These are phyloP conservation scores for Paraphaeosphaeria sporulosa DNA, from an alignment of 2,329 filamentous ascomycete species.

Conservation along the genomic window DNA sequence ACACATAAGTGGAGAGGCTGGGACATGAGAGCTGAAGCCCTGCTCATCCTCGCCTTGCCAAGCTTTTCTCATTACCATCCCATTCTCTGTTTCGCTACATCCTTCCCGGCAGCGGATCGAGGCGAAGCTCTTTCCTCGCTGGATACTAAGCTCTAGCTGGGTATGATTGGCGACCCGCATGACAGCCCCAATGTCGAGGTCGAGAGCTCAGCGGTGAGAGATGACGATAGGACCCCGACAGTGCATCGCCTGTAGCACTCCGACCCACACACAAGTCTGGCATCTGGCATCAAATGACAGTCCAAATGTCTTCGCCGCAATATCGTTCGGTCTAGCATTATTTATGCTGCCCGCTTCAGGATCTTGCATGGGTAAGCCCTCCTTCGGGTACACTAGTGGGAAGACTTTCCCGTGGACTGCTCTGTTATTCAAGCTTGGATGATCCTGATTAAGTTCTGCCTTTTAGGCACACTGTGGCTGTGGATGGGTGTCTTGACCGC, in stretches of 20 bases:
- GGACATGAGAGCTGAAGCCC: conserved; percentile 10
- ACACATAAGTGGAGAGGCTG: conserved; percentile 19
- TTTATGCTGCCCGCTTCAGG: conserved; percentile 10
- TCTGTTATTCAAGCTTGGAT: neutral
- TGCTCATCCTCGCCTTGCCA: conserved; percentile 1
- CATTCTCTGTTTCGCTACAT: neutral
- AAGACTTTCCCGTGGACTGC: neutral
- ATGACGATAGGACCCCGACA: conserved; percentile 3
- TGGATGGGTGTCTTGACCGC: conserved; percentile 13
- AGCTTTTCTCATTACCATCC: neutral
- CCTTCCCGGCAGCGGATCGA: neutral
- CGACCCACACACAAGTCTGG: conserved; percentile 16
- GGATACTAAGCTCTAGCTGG: neutral
- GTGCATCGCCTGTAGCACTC: conserved; percentile 13
- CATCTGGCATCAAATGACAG: conserved; percentile 16
- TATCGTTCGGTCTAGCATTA: conserved; percentile 11
- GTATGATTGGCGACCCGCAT: conserved; percentile 1
- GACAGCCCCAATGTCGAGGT: conserved; percentile 12
- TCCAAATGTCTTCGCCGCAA: conserved; percentile 9
- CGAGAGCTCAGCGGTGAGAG: conserved; percentile 5
- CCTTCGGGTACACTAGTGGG: neutral
- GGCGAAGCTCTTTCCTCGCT: neutral
- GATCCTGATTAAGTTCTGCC: neutral
- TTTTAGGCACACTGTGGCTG: conserved; percentile 3
- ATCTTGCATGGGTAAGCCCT: neutral